Evolutionary conservation across 1,139 yeast genomes (phyloP), one percentile per base, ranked within the genome.

Genomic region (Lodderomyces parapsilosis): DNA sequence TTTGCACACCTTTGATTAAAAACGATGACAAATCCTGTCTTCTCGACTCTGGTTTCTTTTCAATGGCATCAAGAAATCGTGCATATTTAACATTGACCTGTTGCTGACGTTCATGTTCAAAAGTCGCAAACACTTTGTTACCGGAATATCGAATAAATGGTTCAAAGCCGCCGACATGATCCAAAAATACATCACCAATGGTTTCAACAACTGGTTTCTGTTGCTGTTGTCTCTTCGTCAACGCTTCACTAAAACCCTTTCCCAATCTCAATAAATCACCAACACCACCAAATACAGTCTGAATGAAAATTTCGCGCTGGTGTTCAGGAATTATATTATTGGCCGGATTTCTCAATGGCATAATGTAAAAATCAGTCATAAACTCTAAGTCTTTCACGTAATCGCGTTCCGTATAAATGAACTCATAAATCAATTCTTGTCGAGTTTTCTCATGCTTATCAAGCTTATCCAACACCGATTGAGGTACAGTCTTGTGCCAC

Each of bases 111-210:
- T 93, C 99, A 65, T 90, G 90, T 63, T 93, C 96, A 65, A 89
- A 90, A 62, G 90, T 89, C 10, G 97, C 98, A 67, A 89, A 90
- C 43, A 93, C 90, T 60, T 94, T 94, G 46, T 93, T 90, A n/a
- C 97, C 97, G 47, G 96, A 95, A 60, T 93, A 93, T 40, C 86
- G 78, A 41, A 93, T 85, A 64, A 91, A 93, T 2, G 98, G 96
- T 49, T 90, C 96, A 64, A 93, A 91, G 51, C 80, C 79, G 10
- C 94, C 90, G 30, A 91, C 89, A 59, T 76, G 84, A 52, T 90
- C 94, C 45, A 91, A 66, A 52, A 93, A 83, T 2, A 93, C 78
- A 62, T 94, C 99, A 39, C 96, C 97, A 57, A 93, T 76, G 22
- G 86, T 82, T 45, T 83, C 83, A 31, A 91, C 90, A 9, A 91